Evolutionary conservation across 106 monocot genomes (phyloP).

Genomic region (Apostasia shenzhenica): DNA sequence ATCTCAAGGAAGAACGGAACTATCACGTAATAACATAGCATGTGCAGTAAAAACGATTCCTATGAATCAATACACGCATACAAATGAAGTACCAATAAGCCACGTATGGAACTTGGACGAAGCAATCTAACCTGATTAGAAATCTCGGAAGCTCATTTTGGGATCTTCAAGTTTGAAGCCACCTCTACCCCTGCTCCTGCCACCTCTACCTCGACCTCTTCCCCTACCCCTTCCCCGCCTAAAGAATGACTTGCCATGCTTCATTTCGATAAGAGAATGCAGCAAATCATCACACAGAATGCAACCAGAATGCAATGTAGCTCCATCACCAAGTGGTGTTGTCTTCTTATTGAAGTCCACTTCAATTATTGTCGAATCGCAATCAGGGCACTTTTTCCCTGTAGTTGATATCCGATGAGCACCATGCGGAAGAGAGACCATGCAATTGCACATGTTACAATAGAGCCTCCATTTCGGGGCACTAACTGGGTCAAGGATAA

Average conservation of each 20-base stretch:
- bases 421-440: constrained; percentile 74
- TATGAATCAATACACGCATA: too few species aligned
- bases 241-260: constrained; percentile 68
- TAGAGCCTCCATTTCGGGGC: constrained; percentile 87
- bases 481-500: constrained; percentile 84
- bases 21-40: too few species aligned
- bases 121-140: constrained; percentile 19
- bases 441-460: constrained; percentile 86
- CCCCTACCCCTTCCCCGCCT: constrained; percentile 55
- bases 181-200: constrained; percentile 41
- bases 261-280: constrained; percentile 85
- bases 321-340: constrained; percentile 59
- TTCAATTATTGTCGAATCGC: constrained; percentile 74
- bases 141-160: constrained; percentile 96
- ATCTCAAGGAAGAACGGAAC: too few species aligned
- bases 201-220: constrained; percentile 45
- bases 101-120: too few species aligned
- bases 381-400: constrained; percentile 50
- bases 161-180: constrained; percentile 53
- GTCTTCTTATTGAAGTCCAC: constrained; percentile 97
- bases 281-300: constrained; percentile 90
- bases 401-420: constrained; percentile 80
- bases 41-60: too few species aligned
- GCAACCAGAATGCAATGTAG: constrained; percentile 69
- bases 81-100: too few species aligned